Base-by-base conservation (phyloP, 352 stramenopile species). In the Phytophthora sp. region DNA sequence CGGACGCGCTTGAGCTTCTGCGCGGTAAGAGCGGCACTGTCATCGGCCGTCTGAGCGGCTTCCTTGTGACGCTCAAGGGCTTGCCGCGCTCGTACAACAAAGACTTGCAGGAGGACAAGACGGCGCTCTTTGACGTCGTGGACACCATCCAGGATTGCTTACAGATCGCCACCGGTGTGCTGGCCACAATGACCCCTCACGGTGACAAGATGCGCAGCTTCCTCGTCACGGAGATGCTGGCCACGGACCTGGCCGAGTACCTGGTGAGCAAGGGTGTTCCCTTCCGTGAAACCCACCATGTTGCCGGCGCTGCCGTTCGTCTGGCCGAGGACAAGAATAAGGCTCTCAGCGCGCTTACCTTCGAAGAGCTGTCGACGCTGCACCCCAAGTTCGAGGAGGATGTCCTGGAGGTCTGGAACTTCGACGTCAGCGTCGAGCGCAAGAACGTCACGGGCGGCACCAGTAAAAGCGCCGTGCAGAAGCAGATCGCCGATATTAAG, bases 271-370 rank as follows among this genome's bases (percentile, higher is more conserved):
- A 99, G 75, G 97, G 97, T 47, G 96, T 99, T 27, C 98, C 98
- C 24, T 99, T 99, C 86, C 95, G 98, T 67, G 97, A 99, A 81
- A 99, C 97, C n/a, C 98, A 99, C 86, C 98, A 99, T 83, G 98
- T 99, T 45, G 92, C 94, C n/a, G 94, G 94, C 46, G 90, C 91
- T 5, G 93, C 93, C 31, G 94, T 98, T 52, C 93, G 95, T 51
- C 78, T 98, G 57, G 91, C 94, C 5, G 94, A 98, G 60, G 87
- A 97, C 76, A 81, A 88, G 71, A 82, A 77, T 74, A 92, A 93
- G 66, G 58, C 89, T 36, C 76, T 98, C 21, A 91, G 80, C 58
- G 71, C 76, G n/a, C 79, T 98, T 18, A 96, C 90, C n/a, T 86
- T 96, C 39, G 90, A 91, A 15, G 91, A 98, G 63, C 84, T 98